A percentile compares a stretch with the other conserved stretches of the same genome.
These are phyloP conservation scores for Thozetella sp. DNA, from an alignment of 495 filamentous ascomycete genomes.

Conservation along the genomic window DNA sequence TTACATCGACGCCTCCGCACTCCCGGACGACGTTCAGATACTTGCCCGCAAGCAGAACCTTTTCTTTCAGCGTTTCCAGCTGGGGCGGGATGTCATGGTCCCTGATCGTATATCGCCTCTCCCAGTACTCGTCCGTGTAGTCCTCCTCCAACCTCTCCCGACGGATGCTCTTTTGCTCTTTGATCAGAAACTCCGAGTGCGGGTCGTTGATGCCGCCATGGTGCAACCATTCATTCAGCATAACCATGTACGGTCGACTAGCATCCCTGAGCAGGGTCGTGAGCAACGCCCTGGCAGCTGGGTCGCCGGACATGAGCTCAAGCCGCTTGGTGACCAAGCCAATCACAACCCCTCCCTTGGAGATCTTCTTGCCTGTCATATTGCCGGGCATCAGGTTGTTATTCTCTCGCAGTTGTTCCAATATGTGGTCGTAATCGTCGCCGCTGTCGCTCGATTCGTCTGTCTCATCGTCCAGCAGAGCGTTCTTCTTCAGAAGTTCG, in stretches of 20 bases:
- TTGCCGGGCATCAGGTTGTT: constrained; percentile 75
- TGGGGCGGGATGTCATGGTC: constrained; percentile 91
- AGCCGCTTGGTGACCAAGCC: constrained; percentile 82
- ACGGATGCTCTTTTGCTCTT: constrained; percentile 93
- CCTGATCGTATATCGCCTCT: constrained; percentile 92
- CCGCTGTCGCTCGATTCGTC: constrained; percentile 83
- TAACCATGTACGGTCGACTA: constrained; percentile 92
- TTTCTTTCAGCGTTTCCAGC: constrained; percentile 87
- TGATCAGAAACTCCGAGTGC: constrained; percentile 91
- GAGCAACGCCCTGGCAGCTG: constrained; percentile 77
- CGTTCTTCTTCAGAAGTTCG: constrained; percentile 85
- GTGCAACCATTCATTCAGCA: constrained; percentile 98
- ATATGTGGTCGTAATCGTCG: constrained; percentile 65
- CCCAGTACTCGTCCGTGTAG: constrained; percentile 99
- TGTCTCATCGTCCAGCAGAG: constrained; percentile 81
- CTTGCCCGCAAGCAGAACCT: constrained; percentile 92
- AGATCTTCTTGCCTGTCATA: constrained; percentile 86
- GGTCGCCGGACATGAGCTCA: constrained; percentile 89
- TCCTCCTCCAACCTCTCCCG: constrained; percentile 90
- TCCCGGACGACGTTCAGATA: constrained; percentile 98
- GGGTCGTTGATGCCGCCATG: constrained; percentile 94
- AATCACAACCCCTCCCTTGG: constrained; percentile 90
- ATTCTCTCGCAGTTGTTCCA: constrained; percentile 89
- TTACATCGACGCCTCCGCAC: constrained; percentile 94
- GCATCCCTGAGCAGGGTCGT: constrained; percentile 83